Conservation (phyloP, 23 red algal species). For the Gracilaria domingensis region DNA sequence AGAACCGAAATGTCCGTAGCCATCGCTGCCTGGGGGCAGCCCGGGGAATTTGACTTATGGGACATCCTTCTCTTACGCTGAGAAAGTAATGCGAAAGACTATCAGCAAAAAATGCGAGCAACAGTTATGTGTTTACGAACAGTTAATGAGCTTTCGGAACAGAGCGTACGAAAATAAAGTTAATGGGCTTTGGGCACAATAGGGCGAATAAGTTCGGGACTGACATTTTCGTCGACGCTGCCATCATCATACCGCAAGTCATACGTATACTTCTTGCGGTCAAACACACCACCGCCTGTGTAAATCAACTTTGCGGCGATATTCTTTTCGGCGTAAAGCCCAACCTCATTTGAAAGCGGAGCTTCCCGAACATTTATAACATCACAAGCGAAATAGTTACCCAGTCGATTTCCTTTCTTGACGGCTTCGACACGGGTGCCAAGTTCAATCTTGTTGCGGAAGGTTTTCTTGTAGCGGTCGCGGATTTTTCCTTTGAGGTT, state of each 20-base stretch:
- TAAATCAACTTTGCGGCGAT: constrained; percentile 1
- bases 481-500: not conserved
- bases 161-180: too few relatives aligned
- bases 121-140: too few relatives aligned
- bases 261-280: constrained; percentile 22
- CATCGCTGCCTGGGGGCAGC: too few relatives aligned
- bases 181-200: not conserved
- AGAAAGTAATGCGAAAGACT: too few relatives aligned
- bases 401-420: not conserved
- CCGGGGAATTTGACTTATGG: too few relatives aligned
- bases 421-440: constrained; percentile 1
- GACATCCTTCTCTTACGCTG: too few relatives aligned
- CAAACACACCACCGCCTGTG: not conserved
- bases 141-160: too few relatives aligned
- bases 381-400: constrained; percentile 1
- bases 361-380: constrained; percentile 14
- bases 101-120: not conserved
- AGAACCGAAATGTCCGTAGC: too few relatives aligned
- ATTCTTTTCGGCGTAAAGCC: constrained; percentile 16
- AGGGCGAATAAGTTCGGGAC: not conserved
- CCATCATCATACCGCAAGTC: constrained; percentile 34
- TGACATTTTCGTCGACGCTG: constrained; percentile 8
- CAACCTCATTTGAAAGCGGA: constrained; percentile 12
- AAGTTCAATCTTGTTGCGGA: constrained; percentile 11
- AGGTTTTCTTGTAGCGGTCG: constrained; percentile 26